Base-by-base conservation (phyloP, 2,329 filamentous ascomycete genomes). In the Sporothrix brunneoviolacea region DNA sequence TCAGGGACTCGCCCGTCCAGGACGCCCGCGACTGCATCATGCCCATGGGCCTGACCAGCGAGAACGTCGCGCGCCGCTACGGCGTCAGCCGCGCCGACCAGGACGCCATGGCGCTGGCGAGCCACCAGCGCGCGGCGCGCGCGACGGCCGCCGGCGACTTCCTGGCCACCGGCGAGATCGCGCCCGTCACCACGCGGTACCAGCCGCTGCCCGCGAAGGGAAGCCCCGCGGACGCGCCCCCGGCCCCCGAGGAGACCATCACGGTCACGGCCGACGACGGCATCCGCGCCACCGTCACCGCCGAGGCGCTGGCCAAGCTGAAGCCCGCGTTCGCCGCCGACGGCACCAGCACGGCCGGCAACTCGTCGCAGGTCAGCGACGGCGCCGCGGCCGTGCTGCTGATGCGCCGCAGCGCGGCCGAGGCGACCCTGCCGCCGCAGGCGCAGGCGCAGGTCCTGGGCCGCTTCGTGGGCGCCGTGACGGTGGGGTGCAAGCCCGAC, bases 41-140 rank as follows among this genome's bases (percentile, higher is more conserved):
- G 91, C 82, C 84, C 59, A 96, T 96, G 91, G 91, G 91, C 0
- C 69, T 91, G 52, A 96, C 91, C 12, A 84, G 82, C 5, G 91
- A 96, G 73, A 95, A 95, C 60, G 89, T 96, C 0, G 88, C 91
- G 0, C 70, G 74, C 59, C 72, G 90, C 41, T 94, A 95, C 63
- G 79, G 79, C 9, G 80, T 96, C 21, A 77, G 70, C 4, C 72
- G 91, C 21, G 75, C 72, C 2, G 89, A 94, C 55, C 90, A 95
- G 70, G 91, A 96, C 62, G 83, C 75, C 2, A 89, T 95, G 58
- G 89, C 91, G 0, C 84, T 82, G 3, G 72, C 80, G 58, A 87
- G 82, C 18, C 91, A 96, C 65, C 70, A 70, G 45, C 81, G 87
- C 53, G 91, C 91, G 0, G 78, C 83, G 0, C 70, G 74, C 28